Conservation (phyloP, 1,284 basidiomycete species). For the Puccinia novopanici region DNA sequence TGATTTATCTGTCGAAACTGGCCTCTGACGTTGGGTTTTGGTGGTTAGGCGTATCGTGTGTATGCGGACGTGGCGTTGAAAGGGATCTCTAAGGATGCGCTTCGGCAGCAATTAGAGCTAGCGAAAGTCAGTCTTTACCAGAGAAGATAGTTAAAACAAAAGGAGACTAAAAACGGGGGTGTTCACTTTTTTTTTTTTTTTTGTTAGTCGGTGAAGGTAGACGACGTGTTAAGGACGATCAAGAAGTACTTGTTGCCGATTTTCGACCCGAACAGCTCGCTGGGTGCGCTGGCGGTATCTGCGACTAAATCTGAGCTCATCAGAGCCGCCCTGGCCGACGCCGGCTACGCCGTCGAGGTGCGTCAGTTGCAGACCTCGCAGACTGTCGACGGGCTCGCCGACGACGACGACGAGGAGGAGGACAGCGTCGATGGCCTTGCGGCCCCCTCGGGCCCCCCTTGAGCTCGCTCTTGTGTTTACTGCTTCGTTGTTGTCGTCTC, state of each 20-base stretch:
- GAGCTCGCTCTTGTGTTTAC: too few species aligned
- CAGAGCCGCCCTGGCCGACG: constrained; percentile 66
- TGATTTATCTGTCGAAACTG: too few species aligned
- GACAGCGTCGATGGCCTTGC: constrained; percentile 65
- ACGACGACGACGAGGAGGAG: constrained; percentile 77
- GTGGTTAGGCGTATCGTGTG: constrained; percentile 69
- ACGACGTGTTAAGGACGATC: constrained; percentile 72
- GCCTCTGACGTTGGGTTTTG: too few species aligned
- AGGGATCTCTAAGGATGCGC: constrained; percentile 72
- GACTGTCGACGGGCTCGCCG: constrained; percentile 67
- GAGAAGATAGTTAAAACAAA: not conserved
- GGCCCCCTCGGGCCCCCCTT: too few species aligned
- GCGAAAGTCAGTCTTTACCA: constrained; percentile 63
- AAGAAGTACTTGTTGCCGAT: constrained; percentile 79
- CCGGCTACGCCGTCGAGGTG: constrained; percentile 80
- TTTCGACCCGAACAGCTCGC: constrained; percentile 75
- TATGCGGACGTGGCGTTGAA: constrained; percentile 85
- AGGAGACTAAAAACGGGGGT: too few species aligned
- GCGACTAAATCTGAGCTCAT: constrained; percentile 78
- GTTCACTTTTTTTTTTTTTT: too few species aligned
- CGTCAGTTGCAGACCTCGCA: too few species aligned
- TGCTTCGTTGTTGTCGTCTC: too few species aligned
- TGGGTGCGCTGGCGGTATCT: constrained; percentile 79
- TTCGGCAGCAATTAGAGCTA: constrained; percentile 73
- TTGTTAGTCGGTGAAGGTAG: constrained; percentile 71